Conservation (phyloP, 2,329 filamentous ascomycete species). For the Ophiocordyceps australis region DNA sequence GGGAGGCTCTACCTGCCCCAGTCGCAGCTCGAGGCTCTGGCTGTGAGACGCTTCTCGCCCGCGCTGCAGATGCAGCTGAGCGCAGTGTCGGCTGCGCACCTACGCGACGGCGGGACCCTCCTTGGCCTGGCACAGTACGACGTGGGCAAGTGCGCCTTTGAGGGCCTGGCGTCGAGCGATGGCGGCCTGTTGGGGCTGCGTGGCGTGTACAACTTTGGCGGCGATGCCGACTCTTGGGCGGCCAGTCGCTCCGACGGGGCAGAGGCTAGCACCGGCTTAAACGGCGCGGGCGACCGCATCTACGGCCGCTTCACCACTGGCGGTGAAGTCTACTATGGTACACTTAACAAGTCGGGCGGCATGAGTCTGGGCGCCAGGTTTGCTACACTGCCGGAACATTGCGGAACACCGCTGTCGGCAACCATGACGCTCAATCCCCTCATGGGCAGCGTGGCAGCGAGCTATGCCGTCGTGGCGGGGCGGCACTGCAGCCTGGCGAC, state of each 20-base stretch:
- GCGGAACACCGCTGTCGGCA: slow-evolving; percentile 81
- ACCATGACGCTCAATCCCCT: slow-evolving; percentile 86
- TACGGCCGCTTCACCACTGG: slow-evolving; percentile 80
- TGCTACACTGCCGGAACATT: slow-evolving; percentile 63
- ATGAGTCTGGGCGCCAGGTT: slow-evolving; percentile 81
- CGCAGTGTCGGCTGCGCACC: slow-evolving; percentile 51
- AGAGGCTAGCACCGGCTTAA: slow-evolving; percentile 6
- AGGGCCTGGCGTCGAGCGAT: slow-evolving; percentile 84
- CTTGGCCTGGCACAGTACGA: slow-evolving; percentile 65
- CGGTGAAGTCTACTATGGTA: slow-evolving; percentile 88
- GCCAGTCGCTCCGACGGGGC: slow-evolving; percentile 5
- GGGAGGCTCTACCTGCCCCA: slow-evolving; percentile 68
- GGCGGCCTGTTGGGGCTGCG: slow-evolving; percentile 75
- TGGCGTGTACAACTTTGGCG: slow-evolving; percentile 88
- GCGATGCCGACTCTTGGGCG: slow-evolving; percentile 42
- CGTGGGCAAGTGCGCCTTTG: slow-evolving; percentile 69
- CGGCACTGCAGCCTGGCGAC: slow-evolving; percentile 71
- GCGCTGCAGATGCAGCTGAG: slow-evolving; percentile 66
- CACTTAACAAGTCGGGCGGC: slow-evolving; percentile 83
- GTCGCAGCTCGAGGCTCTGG: slow-evolving; percentile 71
- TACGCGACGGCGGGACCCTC: slow-evolving; percentile 61
- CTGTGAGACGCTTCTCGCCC: slow-evolving; percentile 61
- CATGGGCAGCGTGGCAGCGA: slow-evolving; percentile 84
- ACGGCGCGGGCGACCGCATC: slow-evolving; percentile 30
- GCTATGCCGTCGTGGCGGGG: slow-evolving; percentile 79